Evolutionary conservation across 331 rosid species (phyloP).

Genomic region (Phaseolus coccineus): DNA sequence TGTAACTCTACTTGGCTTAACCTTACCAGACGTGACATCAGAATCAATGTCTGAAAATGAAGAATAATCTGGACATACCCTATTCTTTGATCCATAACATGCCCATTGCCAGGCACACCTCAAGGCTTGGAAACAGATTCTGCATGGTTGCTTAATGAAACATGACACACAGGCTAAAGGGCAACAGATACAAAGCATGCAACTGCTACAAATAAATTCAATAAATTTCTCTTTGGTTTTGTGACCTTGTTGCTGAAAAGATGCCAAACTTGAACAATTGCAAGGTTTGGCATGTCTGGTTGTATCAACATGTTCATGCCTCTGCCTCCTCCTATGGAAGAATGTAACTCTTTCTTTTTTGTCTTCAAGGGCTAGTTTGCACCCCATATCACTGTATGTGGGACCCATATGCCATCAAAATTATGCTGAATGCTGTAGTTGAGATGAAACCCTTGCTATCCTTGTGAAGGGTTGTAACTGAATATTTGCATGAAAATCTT

Average conservation of each 20-base stretch:
- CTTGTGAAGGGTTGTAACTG: constrained; percentile 13
- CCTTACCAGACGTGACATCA: constrained; percentile 37
- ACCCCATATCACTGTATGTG: constrained; percentile 43
- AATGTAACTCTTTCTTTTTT: constrained; percentile 32
- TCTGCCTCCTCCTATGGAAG: constrained; percentile 29
- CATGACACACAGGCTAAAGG: constrained; percentile 57
- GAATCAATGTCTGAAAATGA: constrained; percentile 71
- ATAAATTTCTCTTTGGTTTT: constrained; percentile 45
- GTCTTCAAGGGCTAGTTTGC: constrained; percentile 45
- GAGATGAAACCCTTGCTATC: not conserved
- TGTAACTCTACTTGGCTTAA: constrained; percentile 32
- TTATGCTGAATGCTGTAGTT: constrained; percentile 5
- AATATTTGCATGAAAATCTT: constrained; percentile 38
- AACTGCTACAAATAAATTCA: constrained; percentile 56
- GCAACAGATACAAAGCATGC: constrained; percentile 60
- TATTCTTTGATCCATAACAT: constrained; percentile 49
- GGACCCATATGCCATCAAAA: not conserved
- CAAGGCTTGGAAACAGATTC: constrained; percentile 52
- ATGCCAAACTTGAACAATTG: constrained; percentile 18
- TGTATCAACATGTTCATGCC: constrained; percentile 12
- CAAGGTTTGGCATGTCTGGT: constrained; percentile 18
- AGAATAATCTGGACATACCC: constrained; percentile 54
- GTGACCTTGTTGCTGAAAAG: constrained; percentile 39
- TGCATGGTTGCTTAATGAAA: constrained; percentile 63
- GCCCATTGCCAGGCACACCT: constrained; percentile 47